A percentile compares a stretch with the other conserved stretches of the same genome.
phyloP scores from a whole-genome alignment of 2,329 filamentous ascomycete species.

The Chaetomium globosum region DNA sequence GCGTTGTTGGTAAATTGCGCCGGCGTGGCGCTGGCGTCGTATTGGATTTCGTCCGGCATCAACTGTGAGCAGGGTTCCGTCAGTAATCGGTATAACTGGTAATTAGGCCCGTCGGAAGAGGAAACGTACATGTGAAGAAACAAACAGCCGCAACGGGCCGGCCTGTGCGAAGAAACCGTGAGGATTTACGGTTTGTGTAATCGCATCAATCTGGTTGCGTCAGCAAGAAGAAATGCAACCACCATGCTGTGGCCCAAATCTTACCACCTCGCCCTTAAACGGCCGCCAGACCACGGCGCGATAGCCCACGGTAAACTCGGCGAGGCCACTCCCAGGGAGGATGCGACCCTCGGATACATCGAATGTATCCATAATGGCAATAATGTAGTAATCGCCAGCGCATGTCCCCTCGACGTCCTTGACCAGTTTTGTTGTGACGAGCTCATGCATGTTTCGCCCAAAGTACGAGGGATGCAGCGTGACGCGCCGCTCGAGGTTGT shows the following conservation, averaged over 20 bases:
- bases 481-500: slow-evolving; percentile 92
- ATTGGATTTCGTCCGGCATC: slow-evolving; percentile 90
- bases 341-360: slow-evolving; percentile 93
- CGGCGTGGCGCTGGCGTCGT: slow-evolving; percentile 93
- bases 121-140: slow-evolving; percentile 73
- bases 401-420: slow-evolving; percentile 94
- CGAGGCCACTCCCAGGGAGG: slow-evolving; percentile 84
- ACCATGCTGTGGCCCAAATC: slow-evolving; percentile 40
- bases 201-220: slow-evolving; percentile 76
- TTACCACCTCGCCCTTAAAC: slow-evolving; percentile 96
- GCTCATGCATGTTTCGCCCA: slow-evolving; percentile 86
- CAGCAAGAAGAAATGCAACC: neutral
- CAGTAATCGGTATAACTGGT: slow-evolving; percentile 4
- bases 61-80: slow-evolving; percentile 57
- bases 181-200: slow-evolving; percentile 87
- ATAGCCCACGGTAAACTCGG: slow-evolving; percentile 93
- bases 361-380: slow-evolving; percentile 95
- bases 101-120: too few species aligned
- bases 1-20: slow-evolving; percentile 95
- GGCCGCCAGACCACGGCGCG: slow-evolving; percentile 96
- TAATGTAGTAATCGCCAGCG: slow-evolving; percentile 94
- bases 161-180: slow-evolving; percentile 89
- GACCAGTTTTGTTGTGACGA: slow-evolving; percentile 85
- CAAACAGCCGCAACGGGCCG: slow-evolving; percentile 76
- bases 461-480: slow-evolving; percentile 97